These are phyloP conservation scores for Pyrrhoderma noxium DNA, from an alignment of 1,284 basidiomycete species.

Conservation along the genomic window DNA sequence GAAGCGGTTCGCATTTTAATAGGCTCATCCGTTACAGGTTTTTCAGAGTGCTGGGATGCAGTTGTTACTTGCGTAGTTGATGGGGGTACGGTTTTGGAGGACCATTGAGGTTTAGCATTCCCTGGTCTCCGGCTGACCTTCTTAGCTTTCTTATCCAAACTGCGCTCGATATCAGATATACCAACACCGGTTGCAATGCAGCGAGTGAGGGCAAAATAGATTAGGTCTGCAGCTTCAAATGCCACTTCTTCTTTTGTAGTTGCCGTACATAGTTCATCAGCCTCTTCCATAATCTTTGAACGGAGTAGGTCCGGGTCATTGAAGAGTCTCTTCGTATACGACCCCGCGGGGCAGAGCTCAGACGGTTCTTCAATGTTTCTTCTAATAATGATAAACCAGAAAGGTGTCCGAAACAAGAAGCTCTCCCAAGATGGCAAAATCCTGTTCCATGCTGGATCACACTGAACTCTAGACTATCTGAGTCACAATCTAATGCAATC, in stretches of 20 bases:
- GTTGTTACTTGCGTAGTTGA: constrained; percentile 26
- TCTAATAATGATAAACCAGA: constrained; percentile 81
- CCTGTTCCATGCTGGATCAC: constrained; percentile 88
- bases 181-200: constrained; percentile 83
- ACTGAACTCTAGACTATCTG: constrained; percentile 86
- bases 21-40: constrained; percentile 25
- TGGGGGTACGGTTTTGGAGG: constrained; percentile 31
- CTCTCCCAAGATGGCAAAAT: constrained; percentile 87
- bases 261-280: constrained; percentile 90
- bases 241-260: constrained; percentile 80
- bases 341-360: constrained; percentile 75
- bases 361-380: constrained; percentile 68
- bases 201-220: constrained; percentile 90
- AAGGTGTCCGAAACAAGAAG: constrained; percentile 81
- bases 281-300: constrained; percentile 98
- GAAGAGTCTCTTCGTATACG: constrained; percentile 90
- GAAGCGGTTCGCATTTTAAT: constrained; percentile 76
- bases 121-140: constrained; percentile 87
- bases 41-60: constrained; percentile 5
- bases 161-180: constrained; percentile 80
- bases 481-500: constrained; percentile 89
- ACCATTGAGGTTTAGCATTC: constrained; percentile 89
- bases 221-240: constrained; percentile 92
- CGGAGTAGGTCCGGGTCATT: constrained; percentile 74
- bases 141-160: constrained; percentile 80